A percentile compares a stretch with the other conserved stretches of the same genome.
phyloP scores from a whole-genome alignment of 768 basidiomycete species.

The Leucosporidium creatinivorum region DNA sequence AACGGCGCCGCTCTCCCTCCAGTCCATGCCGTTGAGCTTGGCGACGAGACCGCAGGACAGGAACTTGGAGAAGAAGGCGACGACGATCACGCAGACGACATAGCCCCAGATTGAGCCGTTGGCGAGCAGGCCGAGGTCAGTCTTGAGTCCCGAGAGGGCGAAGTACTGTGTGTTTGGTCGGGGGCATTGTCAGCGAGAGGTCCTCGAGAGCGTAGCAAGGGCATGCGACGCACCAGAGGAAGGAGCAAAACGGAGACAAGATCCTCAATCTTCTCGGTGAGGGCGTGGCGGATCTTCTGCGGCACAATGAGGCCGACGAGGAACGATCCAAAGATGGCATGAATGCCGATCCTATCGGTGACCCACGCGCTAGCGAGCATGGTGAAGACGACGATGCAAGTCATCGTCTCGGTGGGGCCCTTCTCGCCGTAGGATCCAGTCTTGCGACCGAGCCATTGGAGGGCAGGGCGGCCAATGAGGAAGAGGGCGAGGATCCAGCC shows the following conservation, averaged over 20 bases:
- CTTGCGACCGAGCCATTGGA: constrained; percentile 58
- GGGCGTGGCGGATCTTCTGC: constrained; percentile 61
- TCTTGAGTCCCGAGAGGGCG: constrained; percentile 76
- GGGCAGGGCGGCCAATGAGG: constrained; percentile 39
- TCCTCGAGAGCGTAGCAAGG: too few species aligned
- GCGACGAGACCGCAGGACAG: constrained; percentile 59
- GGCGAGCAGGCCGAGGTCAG: constrained; percentile 69
- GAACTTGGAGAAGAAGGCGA: constrained; percentile 77
- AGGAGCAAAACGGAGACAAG: constrained; percentile 43
- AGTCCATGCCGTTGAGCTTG: constrained; percentile 56
- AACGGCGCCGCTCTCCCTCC: constrained; percentile 71
- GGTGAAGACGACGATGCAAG: constrained; percentile 59
- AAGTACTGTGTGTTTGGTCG: constrained; percentile 75
- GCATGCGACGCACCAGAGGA: constrained; percentile 22
- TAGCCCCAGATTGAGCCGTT: constrained; percentile 74
- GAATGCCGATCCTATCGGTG: constrained; percentile 80
- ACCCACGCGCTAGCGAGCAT: constrained; percentile 70
- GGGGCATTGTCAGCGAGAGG: too few species aligned
- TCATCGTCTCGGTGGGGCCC: constrained; percentile 54
- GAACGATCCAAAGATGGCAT: constrained; percentile 63
- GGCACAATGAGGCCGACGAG: constrained; percentile 75
- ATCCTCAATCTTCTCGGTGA: constrained; percentile 85
- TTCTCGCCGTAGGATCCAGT: constrained; percentile 68
- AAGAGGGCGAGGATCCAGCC: constrained; percentile 43
- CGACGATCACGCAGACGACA: constrained; percentile 60